Percentiles rank a stretch among this genome's conserved stretches.
These are phyloP conservation scores for Lumnitzera racemosa DNA, from an alignment of 345 rosid genomes.

Conservation along the genomic window DNA sequence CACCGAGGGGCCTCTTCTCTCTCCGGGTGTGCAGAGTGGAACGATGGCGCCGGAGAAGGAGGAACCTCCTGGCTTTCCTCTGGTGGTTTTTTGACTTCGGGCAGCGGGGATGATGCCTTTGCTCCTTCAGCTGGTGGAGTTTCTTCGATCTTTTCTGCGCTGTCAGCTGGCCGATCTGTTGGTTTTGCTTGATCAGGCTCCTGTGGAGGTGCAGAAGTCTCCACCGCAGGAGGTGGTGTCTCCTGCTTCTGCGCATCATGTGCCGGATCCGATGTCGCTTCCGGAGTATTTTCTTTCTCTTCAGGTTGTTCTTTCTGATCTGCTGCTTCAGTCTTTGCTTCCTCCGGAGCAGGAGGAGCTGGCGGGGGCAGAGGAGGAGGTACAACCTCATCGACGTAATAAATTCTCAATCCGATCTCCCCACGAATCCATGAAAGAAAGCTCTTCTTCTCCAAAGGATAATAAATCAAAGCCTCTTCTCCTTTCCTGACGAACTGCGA, in stretches of 20 bases:
- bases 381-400: conserved; percentile 40
- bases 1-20: conserved; percentile 15
- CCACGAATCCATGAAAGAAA: conserved; percentile 57
- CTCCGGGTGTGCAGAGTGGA: background rate
- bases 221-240: background rate
- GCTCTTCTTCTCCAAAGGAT: conserved; percentile 54
- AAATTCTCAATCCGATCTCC: conserved; percentile 68
- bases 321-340: conserved; percentile 16
- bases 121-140: too few relatives aligned
- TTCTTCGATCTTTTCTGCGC: too few relatives aligned
- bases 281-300: background rate
- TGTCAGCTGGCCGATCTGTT: too few relatives aligned
- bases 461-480: conserved; percentile 79
- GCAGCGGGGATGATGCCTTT: too few relatives aligned
- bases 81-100: too few relatives aligned
- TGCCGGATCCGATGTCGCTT: background rate
- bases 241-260: background rate
- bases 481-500: conserved; percentile 75
- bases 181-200: too few relatives aligned
- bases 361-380: conserved; percentile 22
- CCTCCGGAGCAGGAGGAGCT: conserved; percentile 16
- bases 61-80: background rate
- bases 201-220: background rate
- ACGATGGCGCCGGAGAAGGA: conserved; percentile 15
- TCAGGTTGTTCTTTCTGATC: conserved; percentile 3